Percentiles rank a stretch among this genome's conserved stretches.
Conservation (phyloP, 2,329 filamentous ascomycete genomes). For the Moelleriella libera region DNA sequence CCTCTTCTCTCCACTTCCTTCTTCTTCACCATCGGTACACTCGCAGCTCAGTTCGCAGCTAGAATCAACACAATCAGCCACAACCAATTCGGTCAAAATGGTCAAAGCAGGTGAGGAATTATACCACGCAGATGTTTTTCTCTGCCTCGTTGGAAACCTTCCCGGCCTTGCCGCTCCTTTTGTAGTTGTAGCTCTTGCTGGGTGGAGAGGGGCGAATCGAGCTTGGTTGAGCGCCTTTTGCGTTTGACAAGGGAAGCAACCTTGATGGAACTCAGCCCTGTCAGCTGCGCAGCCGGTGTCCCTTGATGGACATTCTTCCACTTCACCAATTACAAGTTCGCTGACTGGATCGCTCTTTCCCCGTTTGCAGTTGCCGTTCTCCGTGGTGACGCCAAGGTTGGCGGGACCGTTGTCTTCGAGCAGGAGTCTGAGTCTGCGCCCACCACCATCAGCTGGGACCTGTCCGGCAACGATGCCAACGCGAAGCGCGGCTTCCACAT, state of each 20-base stretch:
- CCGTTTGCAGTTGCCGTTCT: slow-evolving; percentile 67
- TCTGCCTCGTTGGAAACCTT: neutral
- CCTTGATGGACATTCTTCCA: slow-evolving; percentile 16
- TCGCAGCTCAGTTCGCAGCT: neutral
- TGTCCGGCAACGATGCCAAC: slow-evolving; percentile 84
- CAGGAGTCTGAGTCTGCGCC: slow-evolving; percentile 69
- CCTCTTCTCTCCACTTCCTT: no score
- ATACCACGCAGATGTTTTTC: neutral
- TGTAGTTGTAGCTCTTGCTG: neutral
- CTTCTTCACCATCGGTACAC: neutral
- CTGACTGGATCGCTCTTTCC: slow-evolving; percentile 1
- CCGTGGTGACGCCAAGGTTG: slow-evolving; percentile 94
- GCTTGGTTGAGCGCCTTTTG: slow-evolving; percentile 49
- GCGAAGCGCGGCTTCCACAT: slow-evolving; percentile 97
- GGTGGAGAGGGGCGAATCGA: slow-evolving; percentile 17
- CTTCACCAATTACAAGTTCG: neutral
- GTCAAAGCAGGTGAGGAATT: slow-evolving; percentile 78
- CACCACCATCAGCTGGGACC: slow-evolving; percentile 85
- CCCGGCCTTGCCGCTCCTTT: slow-evolving; percentile 1
- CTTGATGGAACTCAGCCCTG: slow-evolving; percentile 25
- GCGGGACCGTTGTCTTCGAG: slow-evolving; percentile 89
- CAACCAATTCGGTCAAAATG: slow-evolving; percentile 52
- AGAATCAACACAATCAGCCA: slow-evolving; percentile 4
- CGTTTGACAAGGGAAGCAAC: slow-evolving; percentile 17
- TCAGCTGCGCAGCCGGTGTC: slow-evolving; percentile 8